These are phyloP conservation scores for Chenopodium quinoa DNA, from an alignment of 148 eudicot genomes.

Conservation along the genomic window DNA sequence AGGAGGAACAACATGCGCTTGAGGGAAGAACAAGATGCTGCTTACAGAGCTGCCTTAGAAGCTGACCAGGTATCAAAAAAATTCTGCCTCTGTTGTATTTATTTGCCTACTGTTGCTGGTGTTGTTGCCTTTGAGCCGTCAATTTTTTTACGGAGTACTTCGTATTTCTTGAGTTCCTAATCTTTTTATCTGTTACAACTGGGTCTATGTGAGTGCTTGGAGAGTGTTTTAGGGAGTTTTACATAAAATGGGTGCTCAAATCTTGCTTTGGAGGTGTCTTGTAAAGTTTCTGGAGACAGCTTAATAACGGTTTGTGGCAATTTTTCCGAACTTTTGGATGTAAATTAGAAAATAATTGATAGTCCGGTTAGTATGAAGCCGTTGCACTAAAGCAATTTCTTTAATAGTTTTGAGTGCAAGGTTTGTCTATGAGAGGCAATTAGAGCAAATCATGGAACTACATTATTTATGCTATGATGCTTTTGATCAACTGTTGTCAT, in stretches of 20 bases:
- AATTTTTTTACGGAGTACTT: background rate
- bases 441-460: background rate
- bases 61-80: slow-evolving; percentile 76
- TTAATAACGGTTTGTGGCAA: background rate
- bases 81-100: background rate
- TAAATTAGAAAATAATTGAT: background rate
- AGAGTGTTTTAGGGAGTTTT: background rate
- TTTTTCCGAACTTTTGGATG: background rate
- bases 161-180: background rate
- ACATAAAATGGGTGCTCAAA: background rate
- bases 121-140: background rate
- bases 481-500: no score
- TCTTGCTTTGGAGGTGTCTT: background rate
- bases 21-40: slow-evolving; percentile 99
- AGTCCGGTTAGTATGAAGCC: background rate
- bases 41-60: slow-evolving; percentile 90
- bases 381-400: background rate
- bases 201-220: background rate
- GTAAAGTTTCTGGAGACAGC: background rate
- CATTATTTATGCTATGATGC: background rate
- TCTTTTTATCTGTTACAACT: background rate
- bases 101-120: background rate
- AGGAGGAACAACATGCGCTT: slow-evolving; percentile 74
- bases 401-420: background rate
- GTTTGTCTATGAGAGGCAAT: background rate